These are phyloP conservation scores for Xerocomus brunneocitrinus DNA, from an alignment of 768 basidiomycete species.

Conservation along the genomic window DNA sequence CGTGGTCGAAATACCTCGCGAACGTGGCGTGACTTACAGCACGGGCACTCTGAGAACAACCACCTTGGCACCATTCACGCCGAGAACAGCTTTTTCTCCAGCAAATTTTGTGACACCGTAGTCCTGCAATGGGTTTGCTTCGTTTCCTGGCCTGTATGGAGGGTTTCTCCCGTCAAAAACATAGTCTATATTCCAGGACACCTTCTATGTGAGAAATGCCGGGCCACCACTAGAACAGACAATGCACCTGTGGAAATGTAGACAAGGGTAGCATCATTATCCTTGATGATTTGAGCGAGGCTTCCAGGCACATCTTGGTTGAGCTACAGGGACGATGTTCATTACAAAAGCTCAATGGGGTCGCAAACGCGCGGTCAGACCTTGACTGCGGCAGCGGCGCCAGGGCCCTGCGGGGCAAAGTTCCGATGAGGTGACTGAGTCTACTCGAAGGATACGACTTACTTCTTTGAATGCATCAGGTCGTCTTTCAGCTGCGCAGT, in stretches of 20 bases:
- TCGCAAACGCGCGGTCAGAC: constrained; percentile 34
- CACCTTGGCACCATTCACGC: constrained; percentile 50
- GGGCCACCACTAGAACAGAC: not conserved
- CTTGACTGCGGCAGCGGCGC: constrained; percentile 62
- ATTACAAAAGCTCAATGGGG: not conserved
- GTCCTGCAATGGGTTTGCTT: constrained; percentile 79
- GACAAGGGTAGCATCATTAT: constrained; percentile 64
- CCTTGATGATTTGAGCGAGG: constrained; percentile 63
- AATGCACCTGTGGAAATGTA: constrained; percentile 86
- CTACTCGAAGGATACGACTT: constrained; percentile 12
- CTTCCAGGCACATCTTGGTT: constrained; percentile 73
- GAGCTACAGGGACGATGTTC: constrained; percentile 43
- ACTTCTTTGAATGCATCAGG: constrained; percentile 93
- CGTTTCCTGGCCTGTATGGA: constrained; percentile 73
- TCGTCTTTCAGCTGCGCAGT: constrained; percentile 91
- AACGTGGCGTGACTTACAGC: constrained; percentile 46
- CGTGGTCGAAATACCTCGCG: not conserved
- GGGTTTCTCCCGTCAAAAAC: constrained; percentile 94
- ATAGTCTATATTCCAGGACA: constrained; percentile 56
- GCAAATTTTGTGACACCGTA: constrained; percentile 87
- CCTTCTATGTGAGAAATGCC: constrained; percentile 6
- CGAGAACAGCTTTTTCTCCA: constrained; percentile 77
- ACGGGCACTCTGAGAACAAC: constrained; percentile 87
- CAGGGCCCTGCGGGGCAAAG: constrained; percentile 25
- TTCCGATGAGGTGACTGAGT: not conserved